These are phyloP conservation scores for Handroanthus guayacan DNA, from an alignment of 257 asterid species.

Conservation along the genomic window DNA sequence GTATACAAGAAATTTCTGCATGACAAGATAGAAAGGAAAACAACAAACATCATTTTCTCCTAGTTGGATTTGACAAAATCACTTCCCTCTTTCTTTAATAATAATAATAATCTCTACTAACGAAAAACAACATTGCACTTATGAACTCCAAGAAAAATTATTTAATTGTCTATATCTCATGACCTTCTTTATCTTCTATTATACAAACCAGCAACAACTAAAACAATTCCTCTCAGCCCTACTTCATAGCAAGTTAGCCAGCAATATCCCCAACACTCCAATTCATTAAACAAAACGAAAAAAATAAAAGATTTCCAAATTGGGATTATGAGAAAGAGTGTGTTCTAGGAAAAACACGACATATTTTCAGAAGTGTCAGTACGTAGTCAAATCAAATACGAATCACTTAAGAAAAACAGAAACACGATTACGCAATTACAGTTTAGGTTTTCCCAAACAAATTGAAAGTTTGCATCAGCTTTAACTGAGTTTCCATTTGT, in stretches of 20 bases:
- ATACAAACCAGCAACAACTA: too few species aligned
- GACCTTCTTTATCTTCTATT: too few species aligned
- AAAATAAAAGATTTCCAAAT: constrained; percentile 21
- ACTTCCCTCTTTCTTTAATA: too few species aligned
- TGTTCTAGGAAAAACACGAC: constrained; percentile 42
- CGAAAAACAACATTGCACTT: too few species aligned
- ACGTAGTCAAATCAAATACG: constrained; percentile 66
- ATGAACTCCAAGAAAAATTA: too few species aligned
- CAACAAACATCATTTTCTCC: not conserved
- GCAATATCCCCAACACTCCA: too few species aligned
- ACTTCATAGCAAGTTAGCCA: too few species aligned
- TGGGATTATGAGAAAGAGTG: constrained; percentile 45
- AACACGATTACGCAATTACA: constrained; percentile 40
- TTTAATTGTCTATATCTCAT: too few species aligned
- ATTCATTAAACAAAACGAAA: too few species aligned
- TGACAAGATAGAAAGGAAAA: not conserved
- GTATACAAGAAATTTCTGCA: too few species aligned
- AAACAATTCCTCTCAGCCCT: too few species aligned
- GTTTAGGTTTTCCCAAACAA: constrained; percentile 14
- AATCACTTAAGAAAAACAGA: constrained; percentile 29
- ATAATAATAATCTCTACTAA: too few species aligned
- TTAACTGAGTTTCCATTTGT: constrained; percentile 34
- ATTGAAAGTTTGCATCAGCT: not conserved
- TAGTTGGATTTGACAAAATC: not conserved
- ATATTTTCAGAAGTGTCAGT: constrained; percentile 54